Evolutionary conservation across 1,284 basidiomycete genomes (phyloP).

Genomic region (Heterobasidion occidentale): DNA sequence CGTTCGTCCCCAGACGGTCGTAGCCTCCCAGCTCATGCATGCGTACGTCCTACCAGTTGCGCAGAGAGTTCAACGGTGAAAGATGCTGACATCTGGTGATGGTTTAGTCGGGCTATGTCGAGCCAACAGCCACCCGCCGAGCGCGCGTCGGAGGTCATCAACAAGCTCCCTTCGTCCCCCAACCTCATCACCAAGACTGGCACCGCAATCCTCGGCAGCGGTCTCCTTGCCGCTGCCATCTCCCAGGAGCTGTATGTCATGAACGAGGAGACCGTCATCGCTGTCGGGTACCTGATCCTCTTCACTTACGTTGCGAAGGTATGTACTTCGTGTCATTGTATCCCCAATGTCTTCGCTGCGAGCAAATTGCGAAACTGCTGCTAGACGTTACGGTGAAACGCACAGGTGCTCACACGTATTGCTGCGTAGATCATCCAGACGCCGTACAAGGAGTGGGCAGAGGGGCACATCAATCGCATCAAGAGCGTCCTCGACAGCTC

Average conservation of each 20-base stretch:
- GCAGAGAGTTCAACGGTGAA: background rate
- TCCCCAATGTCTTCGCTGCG: background rate
- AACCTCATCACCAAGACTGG: constrained; percentile 92
- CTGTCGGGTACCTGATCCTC: constrained; percentile 81
- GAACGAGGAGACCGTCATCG: constrained; percentile 89
- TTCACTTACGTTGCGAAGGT: constrained; percentile 83
- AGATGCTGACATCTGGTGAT: background rate
- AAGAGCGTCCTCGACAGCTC: constrained; percentile 78
- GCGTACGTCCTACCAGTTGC: constrained; percentile 37
- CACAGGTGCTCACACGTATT: too few relatives aligned
- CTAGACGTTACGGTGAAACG: too few relatives aligned
- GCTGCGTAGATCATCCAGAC: constrained; percentile 37
- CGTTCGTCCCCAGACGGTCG: constrained; percentile 53
- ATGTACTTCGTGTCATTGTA: constrained; percentile 16
- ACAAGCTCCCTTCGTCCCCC: constrained; percentile 87
- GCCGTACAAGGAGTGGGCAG: constrained; percentile 93
- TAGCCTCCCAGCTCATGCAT: constrained; percentile 42
- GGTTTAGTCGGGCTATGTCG: constrained; percentile 55
- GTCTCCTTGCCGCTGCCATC: constrained; percentile 87
- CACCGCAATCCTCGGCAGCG: constrained; percentile 86
- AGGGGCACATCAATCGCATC: constrained; percentile 80
- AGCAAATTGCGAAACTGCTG: background rate
- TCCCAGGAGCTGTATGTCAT: constrained; percentile 97
- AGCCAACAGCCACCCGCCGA: constrained; percentile 73
- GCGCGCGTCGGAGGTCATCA: constrained; percentile 87